Conservation (phyloP, 164 flowering plant genomes). For the Litsea cubeba region DNA sequence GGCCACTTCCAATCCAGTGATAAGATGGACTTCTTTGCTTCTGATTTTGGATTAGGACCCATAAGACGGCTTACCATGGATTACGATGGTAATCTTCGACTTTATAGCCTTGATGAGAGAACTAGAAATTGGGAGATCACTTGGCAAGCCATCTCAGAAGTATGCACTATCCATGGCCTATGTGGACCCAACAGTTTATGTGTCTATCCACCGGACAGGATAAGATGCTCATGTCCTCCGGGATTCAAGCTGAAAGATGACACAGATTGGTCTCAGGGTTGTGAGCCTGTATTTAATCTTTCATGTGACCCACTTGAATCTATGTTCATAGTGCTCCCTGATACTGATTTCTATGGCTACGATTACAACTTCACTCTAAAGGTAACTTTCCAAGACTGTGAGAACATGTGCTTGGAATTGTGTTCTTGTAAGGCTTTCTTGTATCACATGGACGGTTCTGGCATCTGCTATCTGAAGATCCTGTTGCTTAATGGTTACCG, state of each 20-base stretch:
- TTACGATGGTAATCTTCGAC: conserved; percentile 16
- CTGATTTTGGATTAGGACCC: conserved; percentile 10
- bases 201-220: too few species aligned
- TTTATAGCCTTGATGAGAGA: background rate
- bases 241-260: background rate
- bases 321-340: conserved; percentile 7
- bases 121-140: conserved; percentile 12
- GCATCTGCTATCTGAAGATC: conserved; percentile 9
- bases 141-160: conserved; percentile 1
- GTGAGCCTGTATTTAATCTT: conserved; percentile 7
- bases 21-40: background rate
- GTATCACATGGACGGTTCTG: conserved; percentile 3
- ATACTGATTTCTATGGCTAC: conserved; percentile 11
- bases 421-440: background rate
- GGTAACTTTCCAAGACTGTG: conserved; percentile 3
- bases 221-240: too few species aligned
- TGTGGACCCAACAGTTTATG: background rate
- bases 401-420: conserved; percentile 4
- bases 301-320: background rate
- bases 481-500: conserved; percentile 10
- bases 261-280: conserved; percentile 31
- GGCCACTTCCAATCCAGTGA: background rate
- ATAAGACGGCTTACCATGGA: conserved; percentile 17
- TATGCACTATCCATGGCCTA: conserved; percentile 15
- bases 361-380: background rate